Conservation (phyloP, 106 monocot species). For the Dendrobium chrysotoxum region DNA sequence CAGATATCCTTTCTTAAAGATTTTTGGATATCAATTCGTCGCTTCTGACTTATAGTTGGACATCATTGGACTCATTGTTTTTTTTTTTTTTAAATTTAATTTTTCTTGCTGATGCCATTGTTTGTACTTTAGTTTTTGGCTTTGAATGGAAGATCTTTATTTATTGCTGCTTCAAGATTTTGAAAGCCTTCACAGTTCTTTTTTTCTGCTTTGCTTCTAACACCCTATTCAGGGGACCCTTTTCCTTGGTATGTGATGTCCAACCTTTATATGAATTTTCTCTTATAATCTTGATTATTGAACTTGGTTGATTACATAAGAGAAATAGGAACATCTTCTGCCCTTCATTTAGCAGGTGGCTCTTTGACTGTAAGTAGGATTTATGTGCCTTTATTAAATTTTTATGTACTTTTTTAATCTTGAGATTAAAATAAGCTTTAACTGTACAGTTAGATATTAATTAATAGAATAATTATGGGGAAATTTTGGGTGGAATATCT, state of each 20-base stretch:
- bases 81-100: background rate
- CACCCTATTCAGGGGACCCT: no score
- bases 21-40: background rate
- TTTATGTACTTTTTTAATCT: no score
- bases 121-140: background rate
- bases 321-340: background rate
- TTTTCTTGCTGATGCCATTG: background rate
- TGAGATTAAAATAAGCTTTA: background rate
- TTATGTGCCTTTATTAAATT: no score
- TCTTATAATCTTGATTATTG: background rate
- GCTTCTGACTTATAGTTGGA: background rate
- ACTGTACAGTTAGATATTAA: background rate
- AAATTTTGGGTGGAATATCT: no score
- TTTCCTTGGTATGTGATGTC: no score
- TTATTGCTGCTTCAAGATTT: background rate
- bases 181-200: background rate
- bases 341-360: background rate
- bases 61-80: background rate
- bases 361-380: no score
- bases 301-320: background rate
- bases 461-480: no score
- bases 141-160: background rate
- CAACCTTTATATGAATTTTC: no score
- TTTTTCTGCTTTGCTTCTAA: no score
- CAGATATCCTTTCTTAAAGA: background rate